Conservation (phyloP, 192 early-diverging fungal genomes). For the Dispira simplex region DNA sequence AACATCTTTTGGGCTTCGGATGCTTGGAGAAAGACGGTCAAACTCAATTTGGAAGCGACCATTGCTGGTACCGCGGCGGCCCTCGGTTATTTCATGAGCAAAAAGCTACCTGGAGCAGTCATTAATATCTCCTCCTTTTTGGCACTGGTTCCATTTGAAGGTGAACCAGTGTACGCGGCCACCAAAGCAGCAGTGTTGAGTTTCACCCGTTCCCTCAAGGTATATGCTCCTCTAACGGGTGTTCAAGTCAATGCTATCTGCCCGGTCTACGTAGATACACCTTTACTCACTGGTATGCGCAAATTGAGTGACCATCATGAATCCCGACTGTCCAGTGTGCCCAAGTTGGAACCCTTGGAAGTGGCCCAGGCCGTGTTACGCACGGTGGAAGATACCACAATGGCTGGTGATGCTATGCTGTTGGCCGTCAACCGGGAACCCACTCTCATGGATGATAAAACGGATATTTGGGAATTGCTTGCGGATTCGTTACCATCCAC, state of each 20-base stretch:
- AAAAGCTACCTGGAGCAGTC: slow-evolving; percentile 11
- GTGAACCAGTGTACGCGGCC: slow-evolving; percentile 17
- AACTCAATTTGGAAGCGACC: slow-evolving; percentile 15
- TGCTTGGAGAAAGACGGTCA: slow-evolving; percentile 10
- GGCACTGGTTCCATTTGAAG: slow-evolving; percentile 9
- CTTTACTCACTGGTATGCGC: slow-evolving; percentile 11
- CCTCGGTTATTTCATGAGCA: slow-evolving; percentile 12
- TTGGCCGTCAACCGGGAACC: background rate
- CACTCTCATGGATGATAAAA: background rate
- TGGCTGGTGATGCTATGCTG: background rate
- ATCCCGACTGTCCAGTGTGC: background rate
- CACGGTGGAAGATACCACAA: background rate
- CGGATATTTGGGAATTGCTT: background rate
- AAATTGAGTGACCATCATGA: background rate
- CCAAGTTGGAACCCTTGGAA: background rate
- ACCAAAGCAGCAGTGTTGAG: slow-evolving; percentile 17
- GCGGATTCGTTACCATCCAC: background rate
- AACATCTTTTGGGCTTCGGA: slow-evolving; percentile 14
- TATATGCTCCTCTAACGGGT: slow-evolving; percentile 12
- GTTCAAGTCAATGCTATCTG: slow-evolving; percentile 17
- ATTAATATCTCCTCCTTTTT: slow-evolving; percentile 17
- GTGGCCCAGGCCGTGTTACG: slow-evolving; percentile 1
- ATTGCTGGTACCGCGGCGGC: slow-evolving; percentile 15
- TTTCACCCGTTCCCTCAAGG: slow-evolving; percentile 15
- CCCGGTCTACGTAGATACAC: slow-evolving; percentile 20